A percentile compares a stretch with the other conserved stretches of the same genome.
These are phyloP conservation scores for Deuterostichococcus epilithicus DNA, from an alignment of 139 green algal genomes.

Conservation along the genomic window DNA sequence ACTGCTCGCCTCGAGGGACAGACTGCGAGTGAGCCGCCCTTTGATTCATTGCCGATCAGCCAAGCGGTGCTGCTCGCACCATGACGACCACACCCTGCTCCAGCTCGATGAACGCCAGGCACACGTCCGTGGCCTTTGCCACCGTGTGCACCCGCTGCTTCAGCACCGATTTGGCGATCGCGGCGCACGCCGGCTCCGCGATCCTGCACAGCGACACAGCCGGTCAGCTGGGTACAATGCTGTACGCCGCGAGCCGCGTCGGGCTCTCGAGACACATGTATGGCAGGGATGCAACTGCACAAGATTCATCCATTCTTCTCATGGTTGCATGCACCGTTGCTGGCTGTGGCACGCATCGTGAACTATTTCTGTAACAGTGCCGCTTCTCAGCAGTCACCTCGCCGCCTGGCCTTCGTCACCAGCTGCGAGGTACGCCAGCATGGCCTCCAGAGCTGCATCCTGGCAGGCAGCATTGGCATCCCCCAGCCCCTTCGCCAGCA, in stretches of 20 bases:
- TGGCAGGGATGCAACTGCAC: neutral
- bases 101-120: slow-evolving; percentile 76
- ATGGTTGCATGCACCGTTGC: too few relatives aligned
- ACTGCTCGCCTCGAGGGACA: too few relatives aligned
- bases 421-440: slow-evolving; percentile 57
- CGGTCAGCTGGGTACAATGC: too few relatives aligned
- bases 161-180: slow-evolving; percentile 75
- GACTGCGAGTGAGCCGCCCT: too few relatives aligned
- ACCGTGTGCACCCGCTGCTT: slow-evolving; percentile 78
- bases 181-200: slow-evolving; percentile 46
- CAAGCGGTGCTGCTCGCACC: slow-evolving; percentile 28
- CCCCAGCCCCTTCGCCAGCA: slow-evolving; percentile 76
- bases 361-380: too few relatives aligned
- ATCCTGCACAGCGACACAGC: slow-evolving; percentile 56
- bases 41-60: neutral
- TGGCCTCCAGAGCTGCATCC: slow-evolving; percentile 86
- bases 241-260: too few relatives aligned
- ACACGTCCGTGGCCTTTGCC: slow-evolving; percentile 56
- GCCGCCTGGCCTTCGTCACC: slow-evolving; percentile 42
- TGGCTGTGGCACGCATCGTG: too few relatives aligned
- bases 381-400: slow-evolving; percentile 23
- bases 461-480: slow-evolving; percentile 87
- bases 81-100: slow-evolving; percentile 76
- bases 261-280: neutral
- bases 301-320: neutral